These are phyloP conservation scores for Trypanosoma boissoni DNA, from an alignment of 208 protist genomes.

Conservation along the genomic window DNA sequence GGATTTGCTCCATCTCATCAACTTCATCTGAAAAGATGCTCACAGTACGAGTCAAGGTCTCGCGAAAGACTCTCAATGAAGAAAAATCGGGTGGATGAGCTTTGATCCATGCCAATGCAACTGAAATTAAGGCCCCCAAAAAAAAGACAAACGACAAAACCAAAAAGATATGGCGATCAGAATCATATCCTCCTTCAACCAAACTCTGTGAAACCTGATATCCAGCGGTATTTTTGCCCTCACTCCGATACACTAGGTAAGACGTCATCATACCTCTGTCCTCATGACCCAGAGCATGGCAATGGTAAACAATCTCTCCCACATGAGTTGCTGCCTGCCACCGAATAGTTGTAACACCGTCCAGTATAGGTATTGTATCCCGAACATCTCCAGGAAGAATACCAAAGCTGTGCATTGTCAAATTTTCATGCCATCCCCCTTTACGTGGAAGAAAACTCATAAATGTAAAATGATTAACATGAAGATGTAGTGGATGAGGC, in stretches of 20 bases:
- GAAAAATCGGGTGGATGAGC: background rate
- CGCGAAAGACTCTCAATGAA: background rate
- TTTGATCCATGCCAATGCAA: conserved; percentile 4
- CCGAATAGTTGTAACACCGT: conserved; percentile 74
- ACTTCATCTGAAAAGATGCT: background rate
- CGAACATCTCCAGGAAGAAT: conserved; percentile 56
- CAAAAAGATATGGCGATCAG: conserved; percentile 13
- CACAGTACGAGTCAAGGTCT: background rate
- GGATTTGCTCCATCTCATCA: conserved; percentile 10
- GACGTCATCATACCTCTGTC: conserved; percentile 87
- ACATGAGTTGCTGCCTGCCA: conserved; percentile 75
- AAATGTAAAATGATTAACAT: conserved; percentile 87
- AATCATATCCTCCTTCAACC: background rate
- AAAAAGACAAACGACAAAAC: conserved; percentile 20
- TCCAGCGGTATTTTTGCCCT: background rate
- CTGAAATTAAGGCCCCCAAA: conserved; percentile 10
- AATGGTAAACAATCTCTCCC: conserved; percentile 86
- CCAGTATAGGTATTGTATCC: conserved; percentile 87
- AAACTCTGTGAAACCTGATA: background rate
- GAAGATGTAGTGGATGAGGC: conserved; percentile 81
- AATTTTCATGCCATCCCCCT: conserved; percentile 71
- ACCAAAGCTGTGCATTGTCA: conserved; percentile 66
- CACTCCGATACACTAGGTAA: conserved; percentile 52
- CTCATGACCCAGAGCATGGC: conserved; percentile 75
- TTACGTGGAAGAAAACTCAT: conserved; percentile 61